Conservation (phyloP, 257 asterid genomes). For the Verbena officinalis region DNA sequence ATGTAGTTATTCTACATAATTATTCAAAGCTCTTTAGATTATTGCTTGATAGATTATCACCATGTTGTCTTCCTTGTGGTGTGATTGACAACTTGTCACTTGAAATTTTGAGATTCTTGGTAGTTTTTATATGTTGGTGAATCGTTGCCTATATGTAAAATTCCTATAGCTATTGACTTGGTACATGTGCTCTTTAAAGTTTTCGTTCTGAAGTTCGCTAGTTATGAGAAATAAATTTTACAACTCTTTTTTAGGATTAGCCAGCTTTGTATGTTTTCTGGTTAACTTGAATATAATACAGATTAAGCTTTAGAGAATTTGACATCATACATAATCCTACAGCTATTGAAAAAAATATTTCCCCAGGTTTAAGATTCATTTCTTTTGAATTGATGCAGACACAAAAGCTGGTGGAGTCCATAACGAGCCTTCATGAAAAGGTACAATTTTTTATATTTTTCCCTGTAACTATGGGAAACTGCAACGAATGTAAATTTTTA, state of each 20-base stretch:
- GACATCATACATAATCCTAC: background rate
- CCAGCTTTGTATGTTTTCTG: no score
- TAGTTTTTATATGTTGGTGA: background rate
- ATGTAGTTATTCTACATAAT: no score
- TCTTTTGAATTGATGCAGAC: constrained; percentile 43
- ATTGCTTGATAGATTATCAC: no score
- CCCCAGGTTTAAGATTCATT: background rate
- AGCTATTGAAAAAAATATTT: background rate
- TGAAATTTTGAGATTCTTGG: background rate
- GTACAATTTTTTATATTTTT: constrained; percentile 34
- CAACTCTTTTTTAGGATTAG: no score
- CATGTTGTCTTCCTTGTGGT: no score
- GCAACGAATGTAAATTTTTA: background rate
- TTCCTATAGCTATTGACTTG: background rate
- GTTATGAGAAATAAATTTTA: background rate
- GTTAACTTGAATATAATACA: no score
- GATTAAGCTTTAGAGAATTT: no score
- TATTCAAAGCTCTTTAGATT: no score
- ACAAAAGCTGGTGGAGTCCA: constrained; percentile 41
- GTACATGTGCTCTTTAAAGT: background rate
- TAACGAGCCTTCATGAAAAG: constrained; percentile 49
- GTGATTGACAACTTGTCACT: no score
- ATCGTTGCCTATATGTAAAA: no score
- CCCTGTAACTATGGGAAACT: no score
- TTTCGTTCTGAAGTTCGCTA: no score